These are phyloP conservation scores for Coemansia sp. DNA, from an alignment of 192 early-diverging fungal genomes.

Conservation along the genomic window DNA sequence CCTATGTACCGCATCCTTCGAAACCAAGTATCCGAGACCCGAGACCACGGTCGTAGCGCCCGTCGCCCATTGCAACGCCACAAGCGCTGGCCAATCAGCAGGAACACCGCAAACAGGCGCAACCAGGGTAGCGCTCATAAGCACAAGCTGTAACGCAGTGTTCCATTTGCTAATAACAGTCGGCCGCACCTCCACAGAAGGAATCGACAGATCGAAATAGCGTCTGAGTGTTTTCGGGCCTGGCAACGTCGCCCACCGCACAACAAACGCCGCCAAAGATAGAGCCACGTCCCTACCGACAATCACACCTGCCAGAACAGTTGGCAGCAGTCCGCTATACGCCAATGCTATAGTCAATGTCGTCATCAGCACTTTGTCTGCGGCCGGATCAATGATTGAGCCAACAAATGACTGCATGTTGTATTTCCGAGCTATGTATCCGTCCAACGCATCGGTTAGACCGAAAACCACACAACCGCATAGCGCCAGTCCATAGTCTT, in stretches of 20 bases:
- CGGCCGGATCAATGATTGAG: conserved; percentile 88
- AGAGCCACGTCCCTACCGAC: conserved; percentile 84
- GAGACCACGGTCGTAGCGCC: conserved; percentile 78
- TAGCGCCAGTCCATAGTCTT: conserved; percentile 71
- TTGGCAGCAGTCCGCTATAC: conserved; percentile 70
- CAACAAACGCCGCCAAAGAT: conserved; percentile 75
- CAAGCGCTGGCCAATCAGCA: conserved; percentile 53
- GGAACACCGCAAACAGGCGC: conserved; percentile 73
- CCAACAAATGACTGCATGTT: conserved; percentile 86
- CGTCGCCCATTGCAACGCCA: conserved; percentile 64
- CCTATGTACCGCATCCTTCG: conserved; percentile 75
- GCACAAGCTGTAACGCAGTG: conserved; percentile 80
- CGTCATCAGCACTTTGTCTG: conserved; percentile 94
- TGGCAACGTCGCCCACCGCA: conserved; percentile 85
- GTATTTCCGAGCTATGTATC: conserved; percentile 84
- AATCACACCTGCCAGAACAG: conserved; percentile 77
- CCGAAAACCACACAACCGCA: conserved; percentile 79
- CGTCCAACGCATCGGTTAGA: conserved; percentile 85
- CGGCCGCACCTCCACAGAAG: conserved; percentile 88
- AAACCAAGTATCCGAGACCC: conserved; percentile 71
- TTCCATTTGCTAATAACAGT: conserved; percentile 89
- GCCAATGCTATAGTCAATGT: conserved; percentile 78
- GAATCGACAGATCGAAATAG: conserved; percentile 89
- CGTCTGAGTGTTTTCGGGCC: conserved; percentile 79
- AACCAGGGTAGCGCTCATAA: conserved; percentile 77